phyloP scores from a whole-genome alignment of 2,329 filamentous ascomycete species.

The Penicillium sclerotiorum region DNA sequence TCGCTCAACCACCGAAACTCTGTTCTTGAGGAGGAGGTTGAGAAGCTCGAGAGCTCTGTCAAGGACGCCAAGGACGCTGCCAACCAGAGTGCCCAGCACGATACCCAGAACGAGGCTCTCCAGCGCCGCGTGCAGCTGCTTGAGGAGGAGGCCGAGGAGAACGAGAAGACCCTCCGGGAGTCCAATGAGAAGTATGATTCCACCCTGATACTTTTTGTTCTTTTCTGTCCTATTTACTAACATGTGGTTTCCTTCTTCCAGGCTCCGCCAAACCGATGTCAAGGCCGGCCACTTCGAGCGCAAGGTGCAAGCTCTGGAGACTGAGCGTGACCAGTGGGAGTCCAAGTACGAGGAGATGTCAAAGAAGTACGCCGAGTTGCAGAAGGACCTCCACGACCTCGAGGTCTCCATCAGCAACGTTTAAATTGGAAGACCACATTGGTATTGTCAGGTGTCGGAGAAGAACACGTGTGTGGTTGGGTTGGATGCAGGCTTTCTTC shows the following conservation, averaged over 20 bases:
- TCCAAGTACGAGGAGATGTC: constrained; percentile 96
- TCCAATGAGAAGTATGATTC: constrained; percentile 91
- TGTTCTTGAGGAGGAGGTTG: constrained; percentile 84
- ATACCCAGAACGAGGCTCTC: constrained; percentile 87
- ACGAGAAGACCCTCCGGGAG: constrained; percentile 94
- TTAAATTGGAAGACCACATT: constrained; percentile 54
- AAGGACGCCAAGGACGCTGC: constrained; percentile 86
- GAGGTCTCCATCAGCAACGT: constrained; percentile 92
- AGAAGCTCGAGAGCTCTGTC: constrained; percentile 83
- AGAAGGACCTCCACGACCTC: constrained; percentile 92
- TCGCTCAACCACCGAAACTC: constrained; percentile 95
- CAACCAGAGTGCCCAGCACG: constrained; percentile 78
- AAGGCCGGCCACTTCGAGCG: constrained; percentile 99
- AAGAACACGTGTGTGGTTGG: constrained; percentile 20
- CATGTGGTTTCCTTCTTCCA: constrained; percentile 44
- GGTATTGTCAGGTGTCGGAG: constrained; percentile 33
- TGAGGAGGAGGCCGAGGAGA: constrained; percentile 96
- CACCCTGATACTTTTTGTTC: background rate
- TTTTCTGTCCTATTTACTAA: constrained; percentile 10
- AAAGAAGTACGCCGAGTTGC: constrained; percentile 78
- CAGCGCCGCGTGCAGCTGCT: constrained; percentile 91
- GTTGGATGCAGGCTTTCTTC: constrained; percentile 29
- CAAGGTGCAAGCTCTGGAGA: constrained; percentile 96
- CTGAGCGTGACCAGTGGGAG: constrained; percentile 92
- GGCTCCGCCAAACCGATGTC: constrained; percentile 97